Evolutionary conservation across 2,329 filamentous ascomycete species (phyloP).

Genomic region (Diaporthe velutina): DNA sequence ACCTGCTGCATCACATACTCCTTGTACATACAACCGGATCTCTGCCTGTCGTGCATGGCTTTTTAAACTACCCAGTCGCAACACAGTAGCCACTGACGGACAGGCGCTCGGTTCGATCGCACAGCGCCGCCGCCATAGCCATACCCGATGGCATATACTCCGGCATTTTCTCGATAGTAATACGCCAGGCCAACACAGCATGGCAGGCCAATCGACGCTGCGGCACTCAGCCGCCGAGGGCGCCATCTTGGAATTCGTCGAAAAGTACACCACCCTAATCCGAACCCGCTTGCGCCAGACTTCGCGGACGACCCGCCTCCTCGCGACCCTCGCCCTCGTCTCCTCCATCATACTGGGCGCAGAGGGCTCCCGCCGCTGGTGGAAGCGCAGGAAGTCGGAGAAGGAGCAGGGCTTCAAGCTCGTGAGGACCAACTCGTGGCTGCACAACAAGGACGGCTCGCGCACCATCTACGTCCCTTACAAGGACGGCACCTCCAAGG

Average conservation of each 20-base stretch:
- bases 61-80: neutral
- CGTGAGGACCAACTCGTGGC: slow-evolving; percentile 89
- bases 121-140: slow-evolving; percentile 21
- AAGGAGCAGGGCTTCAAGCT: slow-evolving; percentile 85
- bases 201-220: slow-evolving; percentile 92
- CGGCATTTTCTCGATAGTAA: slow-evolving; percentile 6
- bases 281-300: slow-evolving; percentile 70
- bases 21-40: neutral
- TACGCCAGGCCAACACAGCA: slow-evolving; percentile 53
- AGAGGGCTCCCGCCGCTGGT: slow-evolving; percentile 84
- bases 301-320: slow-evolving; percentile 77
- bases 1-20: neutral
- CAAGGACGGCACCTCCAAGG: slow-evolving; percentile 87
- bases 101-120: slow-evolving; percentile 12
- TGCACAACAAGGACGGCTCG: slow-evolving; percentile 94
- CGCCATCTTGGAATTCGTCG: slow-evolving; percentile 73
- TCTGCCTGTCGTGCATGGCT: neutral
- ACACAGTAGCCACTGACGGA: neutral
- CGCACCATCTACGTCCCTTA: slow-evolving; percentile 96
- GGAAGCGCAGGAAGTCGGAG: slow-evolving; percentile 80
- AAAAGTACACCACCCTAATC: slow-evolving; percentile 69
- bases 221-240: slow-evolving; percentile 75
- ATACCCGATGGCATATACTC: slow-evolving; percentile 19
- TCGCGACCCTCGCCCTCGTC: slow-evolving; percentile 81
- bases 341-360: slow-evolving; percentile 83